These are phyloP conservation scores for Pyrenophora seminiperda DNA, from an alignment of 2,329 filamentous ascomycete genomes.

Conservation along the genomic window DNA sequence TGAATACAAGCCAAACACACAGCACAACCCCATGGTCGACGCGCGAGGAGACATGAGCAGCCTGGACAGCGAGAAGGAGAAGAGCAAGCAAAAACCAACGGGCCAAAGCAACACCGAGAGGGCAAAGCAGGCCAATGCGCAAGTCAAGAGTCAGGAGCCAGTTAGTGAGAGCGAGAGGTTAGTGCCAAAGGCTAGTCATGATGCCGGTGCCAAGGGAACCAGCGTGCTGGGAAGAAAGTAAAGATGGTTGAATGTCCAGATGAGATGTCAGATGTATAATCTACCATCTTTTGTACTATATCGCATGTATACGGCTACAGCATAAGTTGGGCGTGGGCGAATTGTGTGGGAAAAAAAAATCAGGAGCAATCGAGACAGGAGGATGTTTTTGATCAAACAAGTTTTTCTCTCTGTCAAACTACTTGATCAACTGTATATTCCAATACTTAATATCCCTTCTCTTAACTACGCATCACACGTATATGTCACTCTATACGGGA, in stretches of 20 bases:
- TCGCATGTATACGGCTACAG: slow-evolving; percentile 1
- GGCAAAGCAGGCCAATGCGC: slow-evolving; percentile 2
- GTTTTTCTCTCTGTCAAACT: no score
- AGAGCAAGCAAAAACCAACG: slow-evolving; percentile 14
- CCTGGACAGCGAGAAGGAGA: slow-evolving; percentile 12
- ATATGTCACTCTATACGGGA: no score
- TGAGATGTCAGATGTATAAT: not conserved
- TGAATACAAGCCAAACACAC: slow-evolving; percentile 23
- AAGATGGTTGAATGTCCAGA: not conserved
- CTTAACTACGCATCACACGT: no score
- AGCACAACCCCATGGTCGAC: slow-evolving; percentile 11
- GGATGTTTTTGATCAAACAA: no score
- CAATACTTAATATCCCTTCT: no score
- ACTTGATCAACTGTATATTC: no score
- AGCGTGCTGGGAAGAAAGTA: slow-evolving; percentile 5
- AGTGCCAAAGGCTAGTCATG: slow-evolving; percentile 58
- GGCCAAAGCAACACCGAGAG: not conserved
- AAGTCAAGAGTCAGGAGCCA: slow-evolving; percentile 11
- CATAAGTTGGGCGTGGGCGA: not conserved
- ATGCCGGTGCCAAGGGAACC: slow-evolving; percentile 40
- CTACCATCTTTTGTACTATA: slow-evolving; percentile 10
- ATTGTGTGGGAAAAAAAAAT: no score
- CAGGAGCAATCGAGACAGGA: no score
- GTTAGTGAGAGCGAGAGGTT: slow-evolving; percentile 51
- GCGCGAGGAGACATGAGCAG: slow-evolving; percentile 14